phyloP scores from a whole-genome alignment of 2,329 filamentous ascomycete species.

The Colletotrichum trifolii region DNA sequence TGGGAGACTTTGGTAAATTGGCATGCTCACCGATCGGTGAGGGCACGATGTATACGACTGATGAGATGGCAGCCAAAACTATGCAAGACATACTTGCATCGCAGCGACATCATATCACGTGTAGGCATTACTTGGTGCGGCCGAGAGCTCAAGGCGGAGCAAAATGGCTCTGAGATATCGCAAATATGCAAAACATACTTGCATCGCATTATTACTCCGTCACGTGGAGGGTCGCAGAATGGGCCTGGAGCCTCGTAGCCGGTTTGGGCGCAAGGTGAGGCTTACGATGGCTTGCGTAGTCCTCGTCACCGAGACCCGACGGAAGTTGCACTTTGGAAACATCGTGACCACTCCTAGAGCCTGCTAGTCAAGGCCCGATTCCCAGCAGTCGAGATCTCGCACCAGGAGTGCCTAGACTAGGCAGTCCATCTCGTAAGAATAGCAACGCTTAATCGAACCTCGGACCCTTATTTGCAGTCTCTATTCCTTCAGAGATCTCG shows the following conservation, averaged over 20 bases:
- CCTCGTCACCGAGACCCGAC: constrained; percentile 8
- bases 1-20: no score
- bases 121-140: constrained; percentile 12
- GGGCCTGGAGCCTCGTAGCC: constrained; percentile 17
- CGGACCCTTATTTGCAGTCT: no score
- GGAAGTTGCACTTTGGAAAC: no score
- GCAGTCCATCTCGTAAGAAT: no score
- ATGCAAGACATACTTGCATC: constrained; percentile 32
- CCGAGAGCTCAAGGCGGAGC: constrained; percentile 17
- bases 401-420: no score
- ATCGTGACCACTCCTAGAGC: no score
- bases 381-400: no score
- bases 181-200: constrained; percentile 37
- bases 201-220: constrained; percentile 28
- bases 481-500: no score
- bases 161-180: constrained; percentile 28
- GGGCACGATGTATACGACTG: no score
- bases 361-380: no score
- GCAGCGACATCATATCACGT: constrained; percentile 30
- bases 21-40: no score
- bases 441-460: no score
- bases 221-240: constrained; percentile 36
- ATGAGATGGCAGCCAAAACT: constrained; percentile 8
- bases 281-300: constrained; percentile 7
- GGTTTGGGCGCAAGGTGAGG: constrained; percentile 24